These are phyloP conservation scores for Scedosporium apiospermum DNA, from an alignment of 2,329 filamentous ascomycete species.

Conservation along the genomic window DNA sequence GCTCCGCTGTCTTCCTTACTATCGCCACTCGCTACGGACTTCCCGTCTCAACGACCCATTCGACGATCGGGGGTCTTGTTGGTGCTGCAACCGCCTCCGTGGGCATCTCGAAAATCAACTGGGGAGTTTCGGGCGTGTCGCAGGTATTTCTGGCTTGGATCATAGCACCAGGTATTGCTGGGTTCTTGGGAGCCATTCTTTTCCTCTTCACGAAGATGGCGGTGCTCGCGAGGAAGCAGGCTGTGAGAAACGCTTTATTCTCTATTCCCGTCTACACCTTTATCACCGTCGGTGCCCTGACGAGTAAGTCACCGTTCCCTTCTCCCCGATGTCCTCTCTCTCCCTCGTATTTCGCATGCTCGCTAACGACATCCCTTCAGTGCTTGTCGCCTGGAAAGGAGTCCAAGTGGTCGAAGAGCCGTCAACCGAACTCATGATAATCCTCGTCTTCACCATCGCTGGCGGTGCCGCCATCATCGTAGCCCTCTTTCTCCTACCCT, in stretches of 20 bases:
- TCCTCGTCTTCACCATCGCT: slow-evolving; percentile 33
- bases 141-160: slow-evolving; percentile 30
- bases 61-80: slow-evolving; percentile 33
- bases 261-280: slow-evolving; percentile 29
- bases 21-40: slow-evolving; percentile 40
- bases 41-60: slow-evolving; percentile 46
- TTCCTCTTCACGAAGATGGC: slow-evolving; percentile 25
- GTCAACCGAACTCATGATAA: slow-evolving; percentile 14
- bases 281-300: slow-evolving; percentile 23
- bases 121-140: slow-evolving; percentile 25
- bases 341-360: not conserved
- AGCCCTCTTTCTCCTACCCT: slow-evolving; percentile 41
- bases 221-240: slow-evolving; percentile 17
- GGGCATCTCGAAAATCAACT: slow-evolving; percentile 24
- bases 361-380: slow-evolving; percentile 9
- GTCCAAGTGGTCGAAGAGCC: slow-evolving; percentile 16
- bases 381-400: slow-evolving; percentile 44
- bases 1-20: slow-evolving; percentile 41
- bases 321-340: not conserved
- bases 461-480: slow-evolving; percentile 30
- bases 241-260: slow-evolving; percentile 23
- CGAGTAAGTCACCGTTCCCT: slow-evolving; percentile 17
- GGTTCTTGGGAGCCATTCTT: slow-evolving; percentile 19
- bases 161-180: slow-evolving; percentile 23
- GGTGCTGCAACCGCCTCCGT: slow-evolving; percentile 26